These are phyloP conservation scores for Neurospora sp. DNA, from an alignment of 495 filamentous ascomycete species.

Conservation along the genomic window DNA sequence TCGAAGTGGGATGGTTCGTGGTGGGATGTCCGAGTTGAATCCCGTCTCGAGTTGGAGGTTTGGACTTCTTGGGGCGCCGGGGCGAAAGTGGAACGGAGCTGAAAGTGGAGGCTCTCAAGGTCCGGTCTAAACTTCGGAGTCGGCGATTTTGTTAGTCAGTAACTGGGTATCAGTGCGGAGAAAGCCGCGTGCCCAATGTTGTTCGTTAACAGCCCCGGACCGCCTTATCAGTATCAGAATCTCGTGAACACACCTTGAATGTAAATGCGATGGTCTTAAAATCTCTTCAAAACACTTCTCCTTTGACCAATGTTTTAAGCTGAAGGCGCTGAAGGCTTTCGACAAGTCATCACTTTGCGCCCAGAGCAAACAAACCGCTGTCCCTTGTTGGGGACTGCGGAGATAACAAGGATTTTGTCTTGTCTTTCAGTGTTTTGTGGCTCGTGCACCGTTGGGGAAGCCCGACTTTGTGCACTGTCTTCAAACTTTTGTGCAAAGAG, in stretches of 20 bases:
- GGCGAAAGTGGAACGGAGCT: slow-evolving; percentile 3
- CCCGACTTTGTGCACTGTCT: background rate
- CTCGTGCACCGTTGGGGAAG: background rate
- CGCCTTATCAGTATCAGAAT: background rate
- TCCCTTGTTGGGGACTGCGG: slow-evolving; percentile 2
- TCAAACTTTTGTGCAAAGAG: background rate
- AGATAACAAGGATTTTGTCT: slow-evolving; percentile 1
- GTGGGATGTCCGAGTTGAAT: slow-evolving; percentile 1
- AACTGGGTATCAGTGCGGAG: background rate
- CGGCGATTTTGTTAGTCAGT: background rate
- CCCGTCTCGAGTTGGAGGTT: background rate
- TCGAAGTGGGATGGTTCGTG: slow-evolving; percentile 6
- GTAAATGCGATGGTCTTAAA: background rate
- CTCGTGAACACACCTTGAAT: background rate
- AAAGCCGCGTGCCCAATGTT: background rate
- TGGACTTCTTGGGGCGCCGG: background rate
- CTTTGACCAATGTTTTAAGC: background rate
- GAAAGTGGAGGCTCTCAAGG: background rate
- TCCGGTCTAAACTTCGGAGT: background rate
- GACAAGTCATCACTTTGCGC: background rate
- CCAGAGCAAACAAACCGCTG: background rate
- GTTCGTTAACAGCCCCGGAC: background rate
- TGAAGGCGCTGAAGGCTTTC: background rate
- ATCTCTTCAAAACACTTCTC: background rate
- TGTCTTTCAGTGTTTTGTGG: background rate